A percentile compares a stretch with the other conserved stretches of the same genome.
Conservation (phyloP, 306 rosid genomes). For the Malus fusca region DNA sequence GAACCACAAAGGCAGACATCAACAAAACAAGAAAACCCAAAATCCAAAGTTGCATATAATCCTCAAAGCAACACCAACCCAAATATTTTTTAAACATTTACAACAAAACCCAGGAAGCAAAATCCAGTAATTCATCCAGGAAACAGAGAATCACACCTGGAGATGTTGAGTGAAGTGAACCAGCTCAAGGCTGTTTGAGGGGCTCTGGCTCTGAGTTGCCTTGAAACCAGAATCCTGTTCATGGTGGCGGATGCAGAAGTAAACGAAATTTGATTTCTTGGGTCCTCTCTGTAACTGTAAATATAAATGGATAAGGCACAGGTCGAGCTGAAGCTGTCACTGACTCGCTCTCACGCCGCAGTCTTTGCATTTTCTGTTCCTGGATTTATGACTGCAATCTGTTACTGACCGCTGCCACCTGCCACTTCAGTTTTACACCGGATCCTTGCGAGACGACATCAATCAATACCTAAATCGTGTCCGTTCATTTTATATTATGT, state of each 20-base stretch:
- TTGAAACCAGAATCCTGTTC: slow-evolving; percentile 31
- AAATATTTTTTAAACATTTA: not conserved
- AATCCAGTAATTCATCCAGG: not conserved
- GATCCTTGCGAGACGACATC: too few relatives aligned
- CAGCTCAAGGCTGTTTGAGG: slow-evolving; percentile 19
- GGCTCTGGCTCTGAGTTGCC: slow-evolving; percentile 22
- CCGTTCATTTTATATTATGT: too few relatives aligned
- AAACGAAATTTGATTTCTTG: not conserved
- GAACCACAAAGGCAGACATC: not conserved
- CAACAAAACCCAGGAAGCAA: not conserved
- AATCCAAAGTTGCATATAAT: not conserved
- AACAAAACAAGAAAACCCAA: not conserved
- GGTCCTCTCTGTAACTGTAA: not conserved
- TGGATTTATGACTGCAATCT: not conserved
- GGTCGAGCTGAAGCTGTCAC: not conserved
- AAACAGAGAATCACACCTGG: slow-evolving; percentile 29
- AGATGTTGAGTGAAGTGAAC: slow-evolving; percentile 20
- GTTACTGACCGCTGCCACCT: not conserved
- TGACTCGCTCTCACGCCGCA: not conserved
- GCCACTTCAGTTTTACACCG: too few relatives aligned
- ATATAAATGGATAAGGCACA: not conserved
- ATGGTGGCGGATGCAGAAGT: slow-evolving; percentile 9
- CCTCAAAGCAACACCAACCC: not conserved
- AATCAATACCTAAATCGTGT: too few relatives aligned
- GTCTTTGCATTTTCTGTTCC: not conserved